Base-by-base conservation (phyloP, 352 stramenopile species). In the Globisporangium solare region DNA sequence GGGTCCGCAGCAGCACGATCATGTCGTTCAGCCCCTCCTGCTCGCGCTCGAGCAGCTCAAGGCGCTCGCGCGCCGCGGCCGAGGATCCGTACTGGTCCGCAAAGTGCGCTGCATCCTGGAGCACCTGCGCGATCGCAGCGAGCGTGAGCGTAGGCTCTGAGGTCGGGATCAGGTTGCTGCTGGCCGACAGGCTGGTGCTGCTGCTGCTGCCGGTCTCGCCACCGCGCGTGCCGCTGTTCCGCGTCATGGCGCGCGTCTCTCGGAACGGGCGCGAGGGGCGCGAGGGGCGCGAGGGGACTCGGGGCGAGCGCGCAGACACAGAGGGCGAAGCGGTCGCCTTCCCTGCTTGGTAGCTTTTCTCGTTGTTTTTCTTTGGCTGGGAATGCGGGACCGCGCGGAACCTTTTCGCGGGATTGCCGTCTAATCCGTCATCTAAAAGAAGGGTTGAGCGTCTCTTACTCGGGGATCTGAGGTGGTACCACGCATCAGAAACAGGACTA, bases 31-130 rank as follows among this genome's bases (percentile, higher is more conserved):
- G 56, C 13, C 61, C 56, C 21, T 51, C 53, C 45, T 70, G 56
- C 51, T 61, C 60, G 49, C 45, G 67, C 52, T 68, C 67, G 31
- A 76, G 70, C 58, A 60, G 52, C 14, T 67, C 64, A 17, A 79
- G 58, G 0, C 56, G 61, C 35, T 60, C 56, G 43, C 60, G 63
- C 37, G 70, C 70, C 0, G 64, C 64, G 3, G 48, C 39, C 37
- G 65, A 74, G 40, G 67, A 71, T 2, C 70, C 70, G 46, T 76
- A 79, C 39, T 48, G 61, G 15, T 53, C 52, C 24, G 66, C 58
- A 32, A 78, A 66, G 55, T 64, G 58, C 53, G 72, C 70, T n/a
- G 68, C 67, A 51, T 78, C 70, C 45, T 62, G 63, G 50, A 74
- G 49, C 46, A 70, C 50, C 22, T 64, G 42, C 42, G 62, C 47